phyloP scores from a whole-genome alignment of 2,329 filamentous ascomycete genomes.

The Trichoderma harzianum region DNA sequence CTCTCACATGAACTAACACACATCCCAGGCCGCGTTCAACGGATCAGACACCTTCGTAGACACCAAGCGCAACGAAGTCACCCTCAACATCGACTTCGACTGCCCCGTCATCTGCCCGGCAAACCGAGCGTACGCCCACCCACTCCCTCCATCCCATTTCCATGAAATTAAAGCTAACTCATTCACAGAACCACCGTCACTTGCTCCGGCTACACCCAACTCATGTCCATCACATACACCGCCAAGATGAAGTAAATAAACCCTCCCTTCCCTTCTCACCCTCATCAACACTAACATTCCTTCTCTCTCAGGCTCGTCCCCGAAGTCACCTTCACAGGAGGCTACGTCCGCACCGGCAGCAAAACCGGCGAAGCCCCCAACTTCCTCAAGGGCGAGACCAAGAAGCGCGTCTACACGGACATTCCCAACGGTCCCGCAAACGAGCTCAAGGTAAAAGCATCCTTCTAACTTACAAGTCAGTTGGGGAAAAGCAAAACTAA shows the following conservation, averaged over 20 bases:
- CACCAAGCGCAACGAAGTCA: slow-evolving; percentile 8
- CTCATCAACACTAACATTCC: not conserved
- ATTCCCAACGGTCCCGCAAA: slow-evolving; percentile 5
- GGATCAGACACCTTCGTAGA: slow-evolving; percentile 7
- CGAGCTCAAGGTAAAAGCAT: slow-evolving; percentile 2
- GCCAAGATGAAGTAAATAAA: slow-evolving; percentile 14
- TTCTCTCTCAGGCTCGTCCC: not conserved
- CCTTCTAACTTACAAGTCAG: no score
- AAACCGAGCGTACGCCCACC: slow-evolving; percentile 7
- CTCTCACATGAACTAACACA: not conserved
- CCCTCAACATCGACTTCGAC: slow-evolving; percentile 8
- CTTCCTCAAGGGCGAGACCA: slow-evolving; percentile 7
- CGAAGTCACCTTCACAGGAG: slow-evolving; percentile 15
- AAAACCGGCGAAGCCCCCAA: slow-evolving; percentile 4
- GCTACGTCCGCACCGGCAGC: slow-evolving; percentile 5
- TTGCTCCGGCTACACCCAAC: slow-evolving; percentile 15
- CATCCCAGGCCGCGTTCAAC: not conserved
- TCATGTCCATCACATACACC: slow-evolving; percentile 15
- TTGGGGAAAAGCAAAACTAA: not conserved
- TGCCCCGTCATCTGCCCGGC: slow-evolving; percentile 10
- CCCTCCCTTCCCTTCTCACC: not conserved
- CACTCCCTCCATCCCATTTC: not conserved
- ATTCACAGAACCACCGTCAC: slow-evolving; percentile 4
- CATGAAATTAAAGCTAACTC: not conserved
- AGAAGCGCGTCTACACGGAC: slow-evolving; percentile 12